Base-by-base conservation (phyloP, 345 rosid genomes). In the Euphorbia tirucalli region DNA sequence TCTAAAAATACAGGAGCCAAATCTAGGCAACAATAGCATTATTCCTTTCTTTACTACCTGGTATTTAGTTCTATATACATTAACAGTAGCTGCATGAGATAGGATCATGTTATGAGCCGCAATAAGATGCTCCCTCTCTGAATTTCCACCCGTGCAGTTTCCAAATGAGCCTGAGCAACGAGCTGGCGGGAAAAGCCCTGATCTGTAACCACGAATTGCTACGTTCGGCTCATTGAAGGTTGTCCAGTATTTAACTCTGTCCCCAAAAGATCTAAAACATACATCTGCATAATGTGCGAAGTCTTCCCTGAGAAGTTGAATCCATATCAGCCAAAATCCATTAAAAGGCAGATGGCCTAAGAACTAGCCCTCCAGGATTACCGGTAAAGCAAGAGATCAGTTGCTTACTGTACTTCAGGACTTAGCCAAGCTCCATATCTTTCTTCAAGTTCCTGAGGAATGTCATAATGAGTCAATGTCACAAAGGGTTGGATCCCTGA, bases 401-500 rank as follows among this genome's bases (percentile, higher is more conserved):
- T 2, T 31, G 67, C 87, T 79, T 61, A 89, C 96, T 77, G 86
- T 73, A 85, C 73, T 68, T 82, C 66, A 10, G 86, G 82, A 78
- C 87, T 91, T 70, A 91, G 85, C 98, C 98, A 91, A 46, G 83
- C 84, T 70, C 89, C 82, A 65, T 89, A 93, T 80, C 87, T 87
- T 55, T 82, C 76, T 49, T 84, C 98, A 3, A 93, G 79, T 75
- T 87, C 90, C 78, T 89, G 91, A 71, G 98, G 98, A 57, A 83
- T 76, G 75, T 89, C 97, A 3, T 74, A 86, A 81, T 93, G 96
- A 48, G 84, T 84, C 71, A 91, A 77, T 5, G 93, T 83, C 78
- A 91, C 92, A 77, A 93, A 93, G 21, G 98, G 97, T 49, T 70
- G 78, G 66, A 93, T 88, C 66, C 96, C 98, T 93, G 87, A n/a